Percentiles rank a stretch among this genome's conserved stretches.
Evolutionary conservation across 2,329 filamentous ascomycete genomes (phyloP).

Genomic region (Colletotrichum sp.): DNA sequence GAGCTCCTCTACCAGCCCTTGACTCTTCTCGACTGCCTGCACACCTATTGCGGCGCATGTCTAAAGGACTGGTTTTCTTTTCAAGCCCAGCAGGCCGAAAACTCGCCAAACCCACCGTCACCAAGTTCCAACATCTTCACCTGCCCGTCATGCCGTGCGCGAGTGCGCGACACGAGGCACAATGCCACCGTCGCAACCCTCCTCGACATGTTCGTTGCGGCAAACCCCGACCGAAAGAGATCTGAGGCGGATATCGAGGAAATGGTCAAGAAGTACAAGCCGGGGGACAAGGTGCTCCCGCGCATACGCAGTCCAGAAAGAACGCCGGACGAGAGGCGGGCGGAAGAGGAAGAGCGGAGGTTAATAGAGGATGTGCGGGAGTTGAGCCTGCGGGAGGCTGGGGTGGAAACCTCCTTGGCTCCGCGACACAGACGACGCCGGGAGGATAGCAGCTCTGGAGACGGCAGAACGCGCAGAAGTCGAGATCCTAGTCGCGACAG

Average conservation of each 20-base stretch:
- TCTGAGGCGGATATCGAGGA: constrained; percentile 76
- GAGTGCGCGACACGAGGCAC: constrained; percentile 84
- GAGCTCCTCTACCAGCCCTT: constrained; percentile 91
- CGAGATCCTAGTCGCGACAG: constrained; percentile 24
- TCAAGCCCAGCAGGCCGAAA: constrained; percentile 68
- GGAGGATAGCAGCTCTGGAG: constrained; percentile 18
- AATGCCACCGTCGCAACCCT: constrained; percentile 91
- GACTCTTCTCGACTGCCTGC: constrained; percentile 89
- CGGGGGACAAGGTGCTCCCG: constrained; percentile 81
- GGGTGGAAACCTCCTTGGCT: constrained; percentile 46
- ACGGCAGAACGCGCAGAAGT: constrained; percentile 14
- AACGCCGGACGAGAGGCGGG: constrained; percentile 56
- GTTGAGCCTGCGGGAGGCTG: constrained; percentile 74
- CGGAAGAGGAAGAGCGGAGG: constrained; percentile 70
- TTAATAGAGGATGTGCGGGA: constrained; percentile 75
- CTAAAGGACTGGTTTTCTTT: constrained; percentile 95
- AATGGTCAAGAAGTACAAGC: constrained; percentile 76
- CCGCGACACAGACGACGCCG: constrained; percentile 27
- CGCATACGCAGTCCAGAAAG: constrained; percentile 56
- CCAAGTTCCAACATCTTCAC: constrained; percentile 68
- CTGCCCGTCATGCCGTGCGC: constrained; percentile 89
- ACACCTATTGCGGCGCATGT: constrained; percentile 95
- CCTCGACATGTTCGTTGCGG: constrained; percentile 83
- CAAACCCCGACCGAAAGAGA: constrained; percentile 78
- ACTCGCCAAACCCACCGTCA: constrained; percentile 52